phyloP scores from a whole-genome alignment of 768 basidiomycete genomes.

The Suillus weaverae region DNA sequence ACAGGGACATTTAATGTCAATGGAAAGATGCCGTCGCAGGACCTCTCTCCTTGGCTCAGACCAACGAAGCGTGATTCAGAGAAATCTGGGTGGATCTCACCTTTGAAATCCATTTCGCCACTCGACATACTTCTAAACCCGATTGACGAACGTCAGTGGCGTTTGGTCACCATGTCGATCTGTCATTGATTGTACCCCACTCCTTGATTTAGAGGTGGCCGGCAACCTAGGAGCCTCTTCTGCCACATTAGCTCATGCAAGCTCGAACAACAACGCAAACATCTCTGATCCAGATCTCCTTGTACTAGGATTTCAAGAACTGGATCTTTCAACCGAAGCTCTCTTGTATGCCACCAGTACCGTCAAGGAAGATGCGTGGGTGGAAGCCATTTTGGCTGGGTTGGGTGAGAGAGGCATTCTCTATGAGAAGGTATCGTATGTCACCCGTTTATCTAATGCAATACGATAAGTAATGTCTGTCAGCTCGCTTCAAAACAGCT shows the following conservation, averaged over 20 bases:
- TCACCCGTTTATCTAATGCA: background rate
- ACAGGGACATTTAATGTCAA: conserved; percentile 87
- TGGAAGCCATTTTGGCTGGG: conserved; percentile 59
- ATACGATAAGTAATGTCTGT: background rate
- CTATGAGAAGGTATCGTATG: conserved; percentile 62
- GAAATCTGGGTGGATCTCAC: conserved; percentile 32
- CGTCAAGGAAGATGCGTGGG: conserved; percentile 70
- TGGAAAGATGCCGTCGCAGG: conserved; percentile 70
- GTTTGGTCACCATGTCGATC: background rate
- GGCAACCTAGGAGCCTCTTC: conserved; percentile 3
- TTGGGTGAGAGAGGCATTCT: conserved; percentile 63
- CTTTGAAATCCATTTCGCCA: conserved; percentile 37
- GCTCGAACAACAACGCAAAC: conserved; percentile 14
- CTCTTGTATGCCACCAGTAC: conserved; percentile 68
- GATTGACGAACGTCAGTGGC: conserved; percentile 23
- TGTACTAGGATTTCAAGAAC: conserved; percentile 79
- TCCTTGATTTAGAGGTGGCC: conserved; percentile 13
- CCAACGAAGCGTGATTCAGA: background rate
- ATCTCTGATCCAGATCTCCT: conserved; percentile 61
- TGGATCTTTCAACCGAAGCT: conserved; percentile 78
- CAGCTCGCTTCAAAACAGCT: conserved; percentile 77
- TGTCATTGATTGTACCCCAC: conserved; percentile 1
- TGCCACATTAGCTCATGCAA: conserved; percentile 8
- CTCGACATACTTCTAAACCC: conserved; percentile 26
- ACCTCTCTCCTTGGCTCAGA: conserved; percentile 66